These are phyloP conservation scores for Nicotiana benthamiana DNA, from an alignment of 257 asterid genomes.

Conservation along the genomic window DNA sequence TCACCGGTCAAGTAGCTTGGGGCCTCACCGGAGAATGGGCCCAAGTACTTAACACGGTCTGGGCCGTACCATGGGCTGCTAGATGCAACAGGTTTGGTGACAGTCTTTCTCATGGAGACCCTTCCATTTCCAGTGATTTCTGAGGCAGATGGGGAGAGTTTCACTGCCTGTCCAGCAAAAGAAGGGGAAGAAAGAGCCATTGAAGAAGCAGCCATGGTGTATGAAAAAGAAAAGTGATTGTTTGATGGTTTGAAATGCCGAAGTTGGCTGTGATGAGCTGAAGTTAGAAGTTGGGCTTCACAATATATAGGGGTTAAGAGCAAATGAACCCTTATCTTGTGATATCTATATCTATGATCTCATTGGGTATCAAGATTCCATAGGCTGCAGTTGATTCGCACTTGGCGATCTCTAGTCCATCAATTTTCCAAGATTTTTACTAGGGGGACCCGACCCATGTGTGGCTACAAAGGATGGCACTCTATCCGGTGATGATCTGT, in stretches of 20 bases:
- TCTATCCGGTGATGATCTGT: neutral
- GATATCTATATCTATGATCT: conserved; percentile 1
- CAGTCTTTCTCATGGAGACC: conserved; percentile 12
- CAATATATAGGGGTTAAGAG: neutral
- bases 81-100: conserved; percentile 19
- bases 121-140: conserved; percentile 7
- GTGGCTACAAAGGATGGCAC: conserved; percentile 4
- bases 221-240: neutral
- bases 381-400: neutral
- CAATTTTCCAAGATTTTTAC: neutral
- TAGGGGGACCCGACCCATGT: neutral
- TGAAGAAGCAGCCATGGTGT: conserved; percentile 11
- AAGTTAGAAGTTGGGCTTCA: neutral
- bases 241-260: neutral
- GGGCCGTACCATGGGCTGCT: conserved; percentile 75
- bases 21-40: conserved; percentile 64
- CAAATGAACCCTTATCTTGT: neutral
- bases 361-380: conserved; percentile 1
- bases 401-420: neutral
- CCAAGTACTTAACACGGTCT: conserved; percentile 62
- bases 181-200: conserved; percentile 24
- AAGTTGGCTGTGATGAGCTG: neutral
- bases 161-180: conserved; percentile 13
- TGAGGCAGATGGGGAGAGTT: conserved; percentile 3
- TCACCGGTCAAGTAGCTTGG: conserved; percentile 70